These are phyloP conservation scores for Aureobasidium leucospermi DNA, from an alignment of 2,329 filamentous ascomycete genomes.

Conservation along the genomic window DNA sequence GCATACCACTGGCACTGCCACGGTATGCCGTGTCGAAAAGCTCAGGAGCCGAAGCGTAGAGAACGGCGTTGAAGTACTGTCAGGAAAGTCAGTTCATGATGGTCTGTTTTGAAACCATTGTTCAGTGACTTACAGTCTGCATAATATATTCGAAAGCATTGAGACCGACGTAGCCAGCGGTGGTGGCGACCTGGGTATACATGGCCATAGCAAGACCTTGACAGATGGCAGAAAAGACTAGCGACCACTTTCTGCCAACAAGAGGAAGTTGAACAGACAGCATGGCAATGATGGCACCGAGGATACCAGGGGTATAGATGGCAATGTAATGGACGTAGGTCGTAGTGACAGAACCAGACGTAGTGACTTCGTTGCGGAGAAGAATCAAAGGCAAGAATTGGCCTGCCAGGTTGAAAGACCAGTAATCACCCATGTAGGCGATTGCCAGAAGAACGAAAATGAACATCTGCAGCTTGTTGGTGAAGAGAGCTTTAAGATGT, in stretches of 20 bases:
- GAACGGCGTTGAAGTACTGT: conserved; percentile 34
- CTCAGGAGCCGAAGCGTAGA: conserved; percentile 48
- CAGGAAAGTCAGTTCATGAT: conserved; percentile 29
- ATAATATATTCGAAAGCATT: conserved; percentile 49
- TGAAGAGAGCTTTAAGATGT: conserved; percentile 9
- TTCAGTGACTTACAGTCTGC: conserved; percentile 30
- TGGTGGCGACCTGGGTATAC: conserved; percentile 39
- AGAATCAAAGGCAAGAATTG: conserved; percentile 44
- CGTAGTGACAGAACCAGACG: conserved; percentile 36
- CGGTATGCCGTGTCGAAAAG: conserved; percentile 45
- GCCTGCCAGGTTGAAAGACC: conserved; percentile 12
- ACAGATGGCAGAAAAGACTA: conserved; percentile 36
- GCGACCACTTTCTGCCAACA: conserved; percentile 41
- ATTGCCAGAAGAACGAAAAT: conserved; percentile 20
- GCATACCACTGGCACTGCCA: conserved; percentile 48
- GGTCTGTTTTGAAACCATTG: too few species aligned
- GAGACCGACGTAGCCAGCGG: conserved; percentile 40
- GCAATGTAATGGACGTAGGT: conserved; percentile 47
- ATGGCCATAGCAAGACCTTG: conserved; percentile 40
- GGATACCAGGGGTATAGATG: conserved; percentile 46
- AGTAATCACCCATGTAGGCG: conserved; percentile 27
- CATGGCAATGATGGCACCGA: conserved; percentile 43
- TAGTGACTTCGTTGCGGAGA: conserved; percentile 40
- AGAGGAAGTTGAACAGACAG: conserved; percentile 21
- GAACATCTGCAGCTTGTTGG: conserved; percentile 9